These are phyloP conservation scores for Sparassis latifolia DNA, from an alignment of 1,284 basidiomycete species.

Conservation along the genomic window DNA sequence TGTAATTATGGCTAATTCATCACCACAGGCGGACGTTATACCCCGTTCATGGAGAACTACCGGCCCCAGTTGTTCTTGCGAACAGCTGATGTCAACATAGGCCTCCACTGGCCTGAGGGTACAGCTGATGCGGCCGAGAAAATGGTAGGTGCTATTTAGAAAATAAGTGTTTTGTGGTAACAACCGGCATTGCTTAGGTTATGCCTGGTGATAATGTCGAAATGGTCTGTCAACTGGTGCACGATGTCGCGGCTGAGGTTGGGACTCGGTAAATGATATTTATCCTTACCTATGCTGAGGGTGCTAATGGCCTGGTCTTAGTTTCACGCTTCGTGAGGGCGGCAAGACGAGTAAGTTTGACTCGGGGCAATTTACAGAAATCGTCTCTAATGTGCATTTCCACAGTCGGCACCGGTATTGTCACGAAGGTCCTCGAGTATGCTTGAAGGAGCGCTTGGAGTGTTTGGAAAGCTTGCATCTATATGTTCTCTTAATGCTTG, in stretches of 20 bases:
- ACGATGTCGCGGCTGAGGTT: slow-evolving; percentile 89
- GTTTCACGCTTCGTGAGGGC: slow-evolving; percentile 96
- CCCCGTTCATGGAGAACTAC: slow-evolving; percentile 96
- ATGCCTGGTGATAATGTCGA: slow-evolving; percentile 99
- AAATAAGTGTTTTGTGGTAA: not conserved
- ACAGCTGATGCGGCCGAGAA: slow-evolving; percentile 73
- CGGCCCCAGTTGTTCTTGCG: slow-evolving; percentile 95
- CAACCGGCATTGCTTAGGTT: slow-evolving; percentile 42
- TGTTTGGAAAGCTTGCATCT: slow-evolving; percentile 6
- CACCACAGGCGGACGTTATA: slow-evolving; percentile 77
- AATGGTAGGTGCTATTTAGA: slow-evolving; percentile 46
- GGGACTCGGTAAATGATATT: slow-evolving; percentile 69
- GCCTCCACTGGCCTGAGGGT: slow-evolving; percentile 83
- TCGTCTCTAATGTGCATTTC: slow-evolving; percentile 1
- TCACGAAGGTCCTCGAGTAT: slow-evolving; percentile 72
- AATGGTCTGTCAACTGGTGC: slow-evolving; percentile 80
- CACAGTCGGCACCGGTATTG: slow-evolving; percentile 84
- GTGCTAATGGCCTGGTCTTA: slow-evolving; percentile 17
- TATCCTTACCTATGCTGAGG: not conserved
- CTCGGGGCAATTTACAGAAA: not conserved
- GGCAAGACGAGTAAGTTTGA: slow-evolving; percentile 79
- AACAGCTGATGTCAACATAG: slow-evolving; percentile 90
- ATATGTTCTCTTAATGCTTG: slow-evolving; percentile 20
- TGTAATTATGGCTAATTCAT: not conserved
- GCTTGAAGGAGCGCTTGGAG: slow-evolving; percentile 15